Percentiles rank a stretch among this genome's conserved stretches.
phyloP scores from a whole-genome alignment of 148 eudicot species.

The Drosera capensis region DNA sequence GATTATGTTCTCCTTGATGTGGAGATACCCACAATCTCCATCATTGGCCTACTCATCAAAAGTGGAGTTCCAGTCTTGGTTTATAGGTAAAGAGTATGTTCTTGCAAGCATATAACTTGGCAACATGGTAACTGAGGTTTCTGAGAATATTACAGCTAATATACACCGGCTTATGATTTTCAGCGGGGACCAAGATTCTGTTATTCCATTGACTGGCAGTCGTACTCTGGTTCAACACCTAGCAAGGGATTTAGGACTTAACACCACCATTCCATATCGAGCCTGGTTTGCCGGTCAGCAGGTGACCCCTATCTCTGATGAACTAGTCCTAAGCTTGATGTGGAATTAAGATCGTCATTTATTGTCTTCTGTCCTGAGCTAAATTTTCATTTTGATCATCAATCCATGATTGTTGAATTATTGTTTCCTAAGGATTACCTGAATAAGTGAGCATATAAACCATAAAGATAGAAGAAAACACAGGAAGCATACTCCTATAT shows the following conservation, averaged over 20 bases:
- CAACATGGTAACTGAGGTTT: too few species aligned
- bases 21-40: conserved; percentile 75
- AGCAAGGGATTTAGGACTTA: conserved; percentile 41
- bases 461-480: too few species aligned
- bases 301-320: conserved; percentile 27
- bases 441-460: too few species aligned
- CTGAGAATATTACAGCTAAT: too few species aligned
- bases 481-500: too few species aligned
- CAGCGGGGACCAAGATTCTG: conserved; percentile 94
- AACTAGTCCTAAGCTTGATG: neutral
- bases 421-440: too few species aligned
- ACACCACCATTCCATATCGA: conserved; percentile 56
- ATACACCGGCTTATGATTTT: conserved; percentile 2
- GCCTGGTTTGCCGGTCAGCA: conserved; percentile 84
- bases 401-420: too few species aligned
- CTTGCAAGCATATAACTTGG: neutral
- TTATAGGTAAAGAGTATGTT: conserved; percentile 46
- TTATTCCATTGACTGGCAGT: conserved; percentile 71
- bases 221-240: conserved; percentile 47
- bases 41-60: conserved; percentile 56
- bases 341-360: neutral
- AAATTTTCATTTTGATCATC: too few species aligned
- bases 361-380: too few species aligned
- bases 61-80: conserved; percentile 75
- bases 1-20: conserved; percentile 72